Conservation (phyloP, 2,329 filamentous ascomycete species). For the Nemania serpens region DNA sequence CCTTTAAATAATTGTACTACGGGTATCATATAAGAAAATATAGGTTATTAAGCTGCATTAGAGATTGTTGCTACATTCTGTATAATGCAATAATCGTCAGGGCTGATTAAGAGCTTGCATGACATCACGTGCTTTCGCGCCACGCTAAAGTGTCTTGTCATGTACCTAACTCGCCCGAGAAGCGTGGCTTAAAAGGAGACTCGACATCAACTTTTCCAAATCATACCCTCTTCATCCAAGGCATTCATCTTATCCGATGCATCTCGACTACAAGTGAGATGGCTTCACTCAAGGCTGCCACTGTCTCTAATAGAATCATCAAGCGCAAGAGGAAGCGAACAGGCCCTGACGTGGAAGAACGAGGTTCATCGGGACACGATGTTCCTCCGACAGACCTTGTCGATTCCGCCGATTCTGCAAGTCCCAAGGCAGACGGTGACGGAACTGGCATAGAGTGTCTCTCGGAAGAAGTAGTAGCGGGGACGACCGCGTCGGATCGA, state of each 20-base stretch:
- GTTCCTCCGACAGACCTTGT: not conserved
- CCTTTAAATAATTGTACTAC: too few relatives aligned
- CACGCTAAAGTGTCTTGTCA: not conserved
- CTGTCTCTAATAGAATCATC: conserved; percentile 48
- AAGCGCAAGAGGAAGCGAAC: conserved; percentile 47
- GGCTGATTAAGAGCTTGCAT: not conserved
- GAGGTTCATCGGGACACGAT: conserved; percentile 13
- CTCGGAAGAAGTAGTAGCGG: not conserved
- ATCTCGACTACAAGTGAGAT: conserved; percentile 43
- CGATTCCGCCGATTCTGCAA: conserved; percentile 2
- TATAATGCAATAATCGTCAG: not conserved
- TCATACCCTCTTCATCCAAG: not conserved
- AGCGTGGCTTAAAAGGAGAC: conserved; percentile 8
- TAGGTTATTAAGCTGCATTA: too few relatives aligned
- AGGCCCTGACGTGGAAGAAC: conserved; percentile 31
- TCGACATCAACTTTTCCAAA: not conserved
- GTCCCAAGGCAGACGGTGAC: conserved; percentile 5
- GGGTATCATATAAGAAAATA: too few relatives aligned
- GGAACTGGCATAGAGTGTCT: not conserved
- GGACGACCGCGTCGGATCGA: conserved; percentile 10
- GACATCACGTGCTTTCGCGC: conserved; percentile 26
- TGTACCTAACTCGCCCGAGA: not conserved
- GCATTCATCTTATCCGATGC: conserved; percentile 29
- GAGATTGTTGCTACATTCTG: too few relatives aligned
- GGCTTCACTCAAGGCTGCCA: conserved; percentile 53